A percentile compares a stretch with the other conserved stretches of the same genome.
Evolutionary conservation across 768 basidiomycete genomes (phyloP).

Genomic region (Royoungia palumana): DNA sequence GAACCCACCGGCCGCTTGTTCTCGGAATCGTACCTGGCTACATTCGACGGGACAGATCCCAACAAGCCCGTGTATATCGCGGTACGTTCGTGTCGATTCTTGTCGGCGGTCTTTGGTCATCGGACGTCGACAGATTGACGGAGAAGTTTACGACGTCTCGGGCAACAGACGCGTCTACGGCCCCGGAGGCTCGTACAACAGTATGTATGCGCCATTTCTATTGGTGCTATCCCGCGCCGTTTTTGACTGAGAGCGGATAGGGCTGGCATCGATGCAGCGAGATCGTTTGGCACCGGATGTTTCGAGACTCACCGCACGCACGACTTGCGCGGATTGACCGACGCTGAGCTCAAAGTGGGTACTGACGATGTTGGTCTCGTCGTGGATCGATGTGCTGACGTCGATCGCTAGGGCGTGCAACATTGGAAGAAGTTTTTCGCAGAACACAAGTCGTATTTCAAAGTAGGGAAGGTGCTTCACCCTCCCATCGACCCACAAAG

Average conservation of each 20-base stretch:
- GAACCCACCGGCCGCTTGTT: slow-evolving; percentile 66
- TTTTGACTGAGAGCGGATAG: slow-evolving; percentile 36
- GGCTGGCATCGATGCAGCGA: slow-evolving; percentile 84
- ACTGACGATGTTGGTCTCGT: neutral
- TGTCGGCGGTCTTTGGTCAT: too few species aligned
- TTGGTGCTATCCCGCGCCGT: slow-evolving; percentile 14
- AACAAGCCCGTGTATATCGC: slow-evolving; percentile 80
- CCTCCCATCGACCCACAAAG: slow-evolving; percentile 71
- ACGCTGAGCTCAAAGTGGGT: slow-evolving; percentile 67
- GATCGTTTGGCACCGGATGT: slow-evolving; percentile 92
- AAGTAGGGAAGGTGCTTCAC: slow-evolving; percentile 75
- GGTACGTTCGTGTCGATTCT: slow-evolving; percentile 40
- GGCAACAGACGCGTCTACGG: slow-evolving; percentile 74
- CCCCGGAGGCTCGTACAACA: slow-evolving; percentile 80
- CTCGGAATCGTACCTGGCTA: slow-evolving; percentile 63
- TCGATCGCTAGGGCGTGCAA: slow-evolving; percentile 53
- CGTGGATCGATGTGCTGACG: neutral
- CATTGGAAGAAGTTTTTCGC: slow-evolving; percentile 92
- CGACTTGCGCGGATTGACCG: slow-evolving; percentile 79
- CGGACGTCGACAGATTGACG: slow-evolving; percentile 62
- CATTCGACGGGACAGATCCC: slow-evolving; percentile 67
- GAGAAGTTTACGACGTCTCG: slow-evolving; percentile 92
- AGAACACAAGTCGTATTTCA: slow-evolving; percentile 74
- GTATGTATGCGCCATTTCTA: slow-evolving; percentile 46
- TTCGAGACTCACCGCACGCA: slow-evolving; percentile 89